A percentile compares a stretch with the other conserved stretches of the same genome.
Conservation (phyloP, 2,329 filamentous ascomycete species). For the Xylogone sp. region DNA sequence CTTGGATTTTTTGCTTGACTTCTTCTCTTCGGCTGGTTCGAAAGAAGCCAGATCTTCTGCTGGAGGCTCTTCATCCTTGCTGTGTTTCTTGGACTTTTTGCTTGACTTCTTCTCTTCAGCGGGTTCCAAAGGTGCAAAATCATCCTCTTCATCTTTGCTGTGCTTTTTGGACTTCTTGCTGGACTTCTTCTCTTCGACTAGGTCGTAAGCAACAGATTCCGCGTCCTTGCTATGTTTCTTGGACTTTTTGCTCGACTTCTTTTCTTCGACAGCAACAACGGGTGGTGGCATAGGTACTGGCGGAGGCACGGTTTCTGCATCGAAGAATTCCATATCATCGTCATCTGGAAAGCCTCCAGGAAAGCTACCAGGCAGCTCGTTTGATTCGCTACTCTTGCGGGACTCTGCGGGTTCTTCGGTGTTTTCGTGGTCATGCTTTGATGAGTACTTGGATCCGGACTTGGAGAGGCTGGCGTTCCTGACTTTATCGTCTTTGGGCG, state of each 20-base stretch:
- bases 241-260: conserved; percentile 36
- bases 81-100: no score
- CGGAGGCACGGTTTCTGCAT: conserved; percentile 18
- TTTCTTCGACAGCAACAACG: conserved; percentile 24
- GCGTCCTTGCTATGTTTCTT: conserved; percentile 20
- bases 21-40: no score
- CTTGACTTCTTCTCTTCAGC: no score
- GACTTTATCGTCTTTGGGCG: conserved; percentile 36
- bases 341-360: conserved; percentile 47
- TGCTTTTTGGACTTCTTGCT: no score
- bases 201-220: no score
- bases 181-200: no score
- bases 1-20: no score
- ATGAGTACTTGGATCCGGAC: conserved; percentile 17
- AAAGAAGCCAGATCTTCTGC: no score
- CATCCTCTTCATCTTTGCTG: no score
- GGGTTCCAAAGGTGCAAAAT: no score
- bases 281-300: conserved; percentile 35
- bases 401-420: conserved; percentile 24
- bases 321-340: conserved; percentile 43
- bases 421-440: conserved; percentile 34
- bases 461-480: conserved; percentile 33
- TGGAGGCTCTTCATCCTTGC: no score
- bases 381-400: conserved; percentile 33
- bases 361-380: conserved; percentile 54